Percentiles rank a stretch among this genome's conserved stretches.
Evolutionary conservation across 495 filamentous ascomycete genomes (phyloP).

Genomic region (Annulohypoxylon bovei): DNA sequence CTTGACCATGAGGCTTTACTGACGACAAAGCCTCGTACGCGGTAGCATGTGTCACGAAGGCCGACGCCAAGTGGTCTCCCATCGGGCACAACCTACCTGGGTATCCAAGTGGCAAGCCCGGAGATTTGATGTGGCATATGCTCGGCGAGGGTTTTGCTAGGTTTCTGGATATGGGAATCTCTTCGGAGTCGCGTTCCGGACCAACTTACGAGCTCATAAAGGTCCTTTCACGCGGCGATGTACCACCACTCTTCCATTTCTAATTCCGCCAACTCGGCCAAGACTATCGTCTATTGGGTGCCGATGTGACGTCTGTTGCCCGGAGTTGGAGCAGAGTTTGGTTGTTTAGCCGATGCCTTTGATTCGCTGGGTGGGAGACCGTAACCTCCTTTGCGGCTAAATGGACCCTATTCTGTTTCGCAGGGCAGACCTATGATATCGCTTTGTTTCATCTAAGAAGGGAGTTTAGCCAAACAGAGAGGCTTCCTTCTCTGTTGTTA

Average conservation of each 20-base stretch:
- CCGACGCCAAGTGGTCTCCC: conserved; percentile 19
- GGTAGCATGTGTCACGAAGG: conserved; percentile 7
- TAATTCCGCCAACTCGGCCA: conserved; percentile 31
- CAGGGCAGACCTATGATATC: conserved; percentile 39
- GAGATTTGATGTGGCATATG: conserved; percentile 13
- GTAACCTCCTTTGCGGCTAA: conserved; percentile 40
- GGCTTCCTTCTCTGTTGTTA: conserved; percentile 23
- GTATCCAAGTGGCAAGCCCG: conserved; percentile 27
- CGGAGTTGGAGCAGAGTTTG: conserved; percentile 30
- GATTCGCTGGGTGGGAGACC: conserved; percentile 30
- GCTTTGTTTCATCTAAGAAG: conserved; percentile 40
- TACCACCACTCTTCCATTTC: conserved; percentile 8
- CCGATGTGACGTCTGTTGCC: conserved; percentile 38
- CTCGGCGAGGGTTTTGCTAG: conserved; percentile 6
- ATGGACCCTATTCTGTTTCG: conserved; percentile 35
- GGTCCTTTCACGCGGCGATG: conserved; percentile 29
- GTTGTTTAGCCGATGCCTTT: conserved; percentile 34
- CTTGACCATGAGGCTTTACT: conserved; percentile 19
- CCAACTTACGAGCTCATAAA: conserved; percentile 10
- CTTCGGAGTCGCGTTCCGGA: conserved; percentile 39
- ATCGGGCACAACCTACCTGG: conserved; percentile 26
- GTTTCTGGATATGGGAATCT: conserved; percentile 18
- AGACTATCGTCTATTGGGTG: conserved; percentile 28
- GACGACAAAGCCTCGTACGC: conserved; percentile 15
- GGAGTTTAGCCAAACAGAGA: conserved; percentile 42